Conservation (phyloP, 345 rosid species). For the Eucalyptus cladocalyx region DNA sequence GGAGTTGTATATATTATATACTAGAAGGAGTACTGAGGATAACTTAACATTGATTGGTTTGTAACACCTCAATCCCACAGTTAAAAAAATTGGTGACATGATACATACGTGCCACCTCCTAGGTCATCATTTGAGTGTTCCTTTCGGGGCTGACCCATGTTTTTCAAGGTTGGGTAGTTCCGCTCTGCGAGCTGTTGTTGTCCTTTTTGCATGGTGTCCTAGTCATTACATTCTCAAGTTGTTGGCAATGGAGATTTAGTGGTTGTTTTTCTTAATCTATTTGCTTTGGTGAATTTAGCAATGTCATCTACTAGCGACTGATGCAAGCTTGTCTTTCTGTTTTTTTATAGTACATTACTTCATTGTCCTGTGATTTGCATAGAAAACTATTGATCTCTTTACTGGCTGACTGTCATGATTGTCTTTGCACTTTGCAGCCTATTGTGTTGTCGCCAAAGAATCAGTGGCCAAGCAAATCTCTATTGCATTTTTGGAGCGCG, state of each 20-base stretch:
- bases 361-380: background rate
- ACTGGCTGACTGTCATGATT: background rate
- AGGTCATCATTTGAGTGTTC: background rate
- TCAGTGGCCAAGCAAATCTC: slow-evolving; percentile 87
- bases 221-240: background rate
- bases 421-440: slow-evolving; percentile 36
- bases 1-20: background rate
- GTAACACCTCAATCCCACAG: background rate
- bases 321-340: background rate
- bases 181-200: background rate
- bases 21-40: background rate
- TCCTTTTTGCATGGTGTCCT: background rate
- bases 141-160: background rate
- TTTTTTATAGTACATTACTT: background rate
- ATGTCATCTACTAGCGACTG: background rate
- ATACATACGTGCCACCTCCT: background rate
- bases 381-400: background rate
- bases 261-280: background rate
- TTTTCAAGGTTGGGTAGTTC: background rate
- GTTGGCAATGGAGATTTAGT: background rate
- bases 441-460: slow-evolving; percentile 96
- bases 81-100: background rate
- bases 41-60: background rate
- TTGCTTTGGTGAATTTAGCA: background rate
- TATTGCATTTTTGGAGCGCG: slow-evolving; percentile 80